phyloP scores from a whole-genome alignment of 2,329 filamentous ascomycete species.

The Botrytis hyacinthi region DNA sequence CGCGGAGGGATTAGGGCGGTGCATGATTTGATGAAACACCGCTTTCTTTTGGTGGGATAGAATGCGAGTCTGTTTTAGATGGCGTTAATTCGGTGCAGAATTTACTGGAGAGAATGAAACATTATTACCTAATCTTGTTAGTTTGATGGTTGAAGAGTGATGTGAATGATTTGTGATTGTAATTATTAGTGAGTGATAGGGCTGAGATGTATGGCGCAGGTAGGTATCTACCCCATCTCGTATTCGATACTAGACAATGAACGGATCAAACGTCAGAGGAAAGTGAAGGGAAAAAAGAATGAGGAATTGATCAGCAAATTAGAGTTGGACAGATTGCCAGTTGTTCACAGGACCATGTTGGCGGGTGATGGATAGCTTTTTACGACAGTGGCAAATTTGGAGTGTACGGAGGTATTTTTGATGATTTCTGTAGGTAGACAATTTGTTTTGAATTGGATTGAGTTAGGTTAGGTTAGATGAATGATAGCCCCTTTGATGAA shows the following conservation, averaged over 20 bases:
- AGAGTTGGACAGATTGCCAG: neutral
- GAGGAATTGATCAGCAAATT: neutral
- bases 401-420: neutral
- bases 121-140: neutral
- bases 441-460: neutral
- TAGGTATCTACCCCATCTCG: neutral
- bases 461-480: too few species aligned
- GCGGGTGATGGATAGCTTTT: neutral
- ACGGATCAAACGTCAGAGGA: neutral
- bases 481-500: too few species aligned
- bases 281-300: neutral
- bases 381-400: neutral
- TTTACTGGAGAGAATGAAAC: neutral
- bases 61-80: conserved; percentile 33
- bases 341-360: neutral
- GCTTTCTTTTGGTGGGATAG: conserved; percentile 28
- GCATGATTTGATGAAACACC: conserved; percentile 15
- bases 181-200: neutral
- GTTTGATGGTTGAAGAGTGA: neutral
- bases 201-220: neutral
- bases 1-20: conserved; percentile 22
- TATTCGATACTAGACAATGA: neutral
- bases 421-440: neutral
- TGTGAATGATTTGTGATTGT: neutral
- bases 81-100: conserved; percentile 24